phyloP scores from a whole-genome alignment of 495 filamentous ascomycete genomes.

The Xylaria flabelliformis region DNA sequence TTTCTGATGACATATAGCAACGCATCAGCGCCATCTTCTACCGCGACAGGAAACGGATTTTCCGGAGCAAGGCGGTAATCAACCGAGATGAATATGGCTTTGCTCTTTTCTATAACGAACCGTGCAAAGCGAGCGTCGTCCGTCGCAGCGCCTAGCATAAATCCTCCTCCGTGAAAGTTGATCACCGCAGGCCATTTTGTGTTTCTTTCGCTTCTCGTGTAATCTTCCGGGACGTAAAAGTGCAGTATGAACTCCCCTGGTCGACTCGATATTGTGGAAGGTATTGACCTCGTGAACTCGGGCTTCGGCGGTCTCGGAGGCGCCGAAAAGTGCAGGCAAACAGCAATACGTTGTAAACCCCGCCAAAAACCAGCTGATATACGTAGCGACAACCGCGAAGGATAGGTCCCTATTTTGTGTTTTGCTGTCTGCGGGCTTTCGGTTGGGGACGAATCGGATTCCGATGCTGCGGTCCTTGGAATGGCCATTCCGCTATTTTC shows the following conservation, averaged over 20 bases:
- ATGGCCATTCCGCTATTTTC: conserved; percentile 11
- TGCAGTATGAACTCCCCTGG: conserved; percentile 67
- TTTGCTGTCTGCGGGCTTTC: conserved; percentile 44
- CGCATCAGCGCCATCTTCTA: conserved; percentile 78
- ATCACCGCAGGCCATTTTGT: conserved; percentile 67
- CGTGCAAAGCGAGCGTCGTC: conserved; percentile 76
- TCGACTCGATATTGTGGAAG: conserved; percentile 61
- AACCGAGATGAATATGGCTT: conserved; percentile 70
- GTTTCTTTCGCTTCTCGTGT: conserved; percentile 56
- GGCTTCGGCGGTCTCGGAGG: conserved; percentile 70
- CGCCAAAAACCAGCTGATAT: conserved; percentile 79
- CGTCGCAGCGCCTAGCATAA: conserved; percentile 71
- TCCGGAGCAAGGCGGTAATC: conserved; percentile 82
- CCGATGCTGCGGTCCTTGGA: conserved; percentile 5
- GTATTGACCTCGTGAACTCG: conserved; percentile 68
- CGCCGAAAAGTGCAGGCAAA: conserved; percentile 75
- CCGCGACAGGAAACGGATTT: conserved; percentile 75
- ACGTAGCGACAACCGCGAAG: conserved; percentile 72
- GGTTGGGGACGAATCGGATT: conserved; percentile 28
- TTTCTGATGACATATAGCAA: conserved; percentile 68
- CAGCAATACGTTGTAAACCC: conserved; percentile 77
- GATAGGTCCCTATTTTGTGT: conserved; percentile 45
- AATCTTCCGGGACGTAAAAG: conserved; percentile 80
- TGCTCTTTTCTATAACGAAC: conserved; percentile 55
- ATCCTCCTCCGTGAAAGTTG: conserved; percentile 82